Base-by-base conservation (phyloP, 2,329 filamentous ascomycete genomes). In the Microdochium trichocladiopsis region DNA sequence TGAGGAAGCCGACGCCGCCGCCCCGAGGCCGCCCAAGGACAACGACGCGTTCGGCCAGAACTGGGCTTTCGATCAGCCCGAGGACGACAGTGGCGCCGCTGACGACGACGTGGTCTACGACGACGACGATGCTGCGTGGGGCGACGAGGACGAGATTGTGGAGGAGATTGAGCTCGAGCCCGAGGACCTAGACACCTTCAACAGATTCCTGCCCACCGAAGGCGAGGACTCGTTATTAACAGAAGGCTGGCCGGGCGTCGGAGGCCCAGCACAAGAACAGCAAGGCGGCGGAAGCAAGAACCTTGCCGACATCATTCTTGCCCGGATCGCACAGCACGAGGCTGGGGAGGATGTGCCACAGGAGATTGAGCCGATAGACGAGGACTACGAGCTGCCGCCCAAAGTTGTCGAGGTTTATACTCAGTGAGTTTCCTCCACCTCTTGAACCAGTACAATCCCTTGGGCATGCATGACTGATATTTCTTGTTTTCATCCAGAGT, bases 371-470 rank as follows among this genome's bases (percentile, higher is more conserved):
- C 69, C 79, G 1, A 79, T 83, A 2, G 88, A 94, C 58, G 92
- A 95, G 56, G 88, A 90, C 21, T 85, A 90, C 49, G 88, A 96
- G 66, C 77, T 99, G 50, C 91, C 91, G 2, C 86, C 86, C 45
- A 96, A 96, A 72, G 91, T 96, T 14, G 80, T 96, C 16, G 93
- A 97, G 65, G 93, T 96, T 16, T 97, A 95, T 69, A 87, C 88
- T 55, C 95, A 96, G 84, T 89, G 73, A 59, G 77, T 45, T 18
- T 6, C 6, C n/a, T 18, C 16, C n/a, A 45, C 9, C 5, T 22
- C 11, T 10, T 18, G 4, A 4, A 37, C 18, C 18, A 16, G 4
- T 16, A 16, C 33, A 37, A 37, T n/a, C n/a, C n/a, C n/a, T n/a
- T n/a, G n/a, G n/a, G n/a, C n/a, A n/a, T n/a, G n/a, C n/a, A n/a